These are phyloP conservation scores for Lecanicillium sp. DNA, from an alignment of 2,329 filamentous ascomycete species.

Conservation along the genomic window DNA sequence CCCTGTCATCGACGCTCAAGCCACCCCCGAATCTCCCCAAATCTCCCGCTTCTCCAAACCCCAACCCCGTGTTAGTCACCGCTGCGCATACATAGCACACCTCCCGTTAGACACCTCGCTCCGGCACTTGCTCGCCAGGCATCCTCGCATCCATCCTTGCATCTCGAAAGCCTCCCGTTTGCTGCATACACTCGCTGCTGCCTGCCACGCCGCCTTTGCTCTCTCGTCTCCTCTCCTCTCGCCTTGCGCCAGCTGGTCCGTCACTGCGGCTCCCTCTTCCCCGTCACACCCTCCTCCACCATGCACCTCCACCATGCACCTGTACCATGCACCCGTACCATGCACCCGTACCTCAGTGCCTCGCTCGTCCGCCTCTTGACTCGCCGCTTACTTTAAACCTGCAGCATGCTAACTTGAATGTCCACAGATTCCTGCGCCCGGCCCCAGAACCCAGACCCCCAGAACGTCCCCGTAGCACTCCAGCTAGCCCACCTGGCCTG, in stretches of 20 bases:
- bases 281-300: conserved; percentile 9
- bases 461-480: too few species aligned
- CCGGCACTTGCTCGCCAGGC: conserved; percentile 1
- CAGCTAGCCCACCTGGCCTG: conserved; percentile 2
- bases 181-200: not conserved
- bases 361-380: not conserved
- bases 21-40: not conserved
- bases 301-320: too few species aligned
- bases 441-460: too few species aligned
- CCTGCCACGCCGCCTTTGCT: not conserved
- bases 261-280: conserved; percentile 6
- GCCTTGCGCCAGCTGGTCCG: conserved; percentile 5
- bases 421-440: not conserved
- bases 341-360: conserved; percentile 10
- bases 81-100: not conserved
- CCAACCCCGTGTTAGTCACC: not conserved
- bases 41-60: not conserved
- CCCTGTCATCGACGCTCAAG: not conserved
- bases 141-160: conserved; percentile 11
- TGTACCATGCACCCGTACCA: too few species aligned
- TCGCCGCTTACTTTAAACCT: conserved; percentile 2
- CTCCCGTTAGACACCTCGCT: not conserved
- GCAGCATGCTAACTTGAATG: conserved; percentile 8
- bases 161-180: not conserved
- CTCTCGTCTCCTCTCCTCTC: not conserved